Percentiles rank a stretch among this genome's conserved stretches.
phyloP scores from a whole-genome alignment of 257 asterid genomes.

The Thymus quinquecostatus region DNA sequence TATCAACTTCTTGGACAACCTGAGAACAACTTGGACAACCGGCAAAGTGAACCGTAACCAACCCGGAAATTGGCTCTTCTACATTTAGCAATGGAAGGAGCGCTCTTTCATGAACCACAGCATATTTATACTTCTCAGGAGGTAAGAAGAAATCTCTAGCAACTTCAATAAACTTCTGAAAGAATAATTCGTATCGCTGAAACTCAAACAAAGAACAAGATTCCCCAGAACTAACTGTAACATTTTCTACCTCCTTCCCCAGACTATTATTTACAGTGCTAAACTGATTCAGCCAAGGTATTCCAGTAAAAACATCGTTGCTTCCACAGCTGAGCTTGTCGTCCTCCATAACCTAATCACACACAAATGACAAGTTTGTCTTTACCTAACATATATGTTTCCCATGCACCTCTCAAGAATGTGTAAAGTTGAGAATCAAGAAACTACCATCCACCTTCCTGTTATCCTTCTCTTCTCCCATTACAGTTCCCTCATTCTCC shows the following conservation, averaged over 20 bases:
- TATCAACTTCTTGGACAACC: slow-evolving; percentile 64
- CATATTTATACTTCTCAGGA: slow-evolving; percentile 75
- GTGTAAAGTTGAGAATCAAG: slow-evolving; percentile 42
- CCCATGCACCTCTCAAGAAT: slow-evolving; percentile 28
- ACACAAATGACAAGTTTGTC: slow-evolving; percentile 20
- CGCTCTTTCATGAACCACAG: slow-evolving; percentile 65
- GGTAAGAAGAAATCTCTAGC: slow-evolving; percentile 79
- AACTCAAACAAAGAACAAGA: slow-evolving; percentile 63
- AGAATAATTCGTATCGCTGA: slow-evolving; percentile 59
- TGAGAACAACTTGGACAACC: slow-evolving; percentile 77
- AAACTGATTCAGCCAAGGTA: slow-evolving; percentile 54
- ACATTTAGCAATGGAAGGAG: slow-evolving; percentile 61
- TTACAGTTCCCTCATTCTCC: slow-evolving; percentile 60
- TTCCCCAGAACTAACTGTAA: slow-evolving; percentile 44
- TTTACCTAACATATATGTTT: slow-evolving; percentile 33
- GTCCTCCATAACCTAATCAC: slow-evolving; percentile 52
- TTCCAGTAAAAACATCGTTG: slow-evolving; percentile 43
- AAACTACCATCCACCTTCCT: slow-evolving; percentile 82
- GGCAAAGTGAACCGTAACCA: slow-evolving; percentile 55
- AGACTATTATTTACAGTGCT: slow-evolving; percentile 49
- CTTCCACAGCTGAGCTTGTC: slow-evolving; percentile 55
- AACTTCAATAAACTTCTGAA: slow-evolving; percentile 58
- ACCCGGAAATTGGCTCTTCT: slow-evolving; percentile 69
- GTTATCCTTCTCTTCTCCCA: slow-evolving; percentile 50
- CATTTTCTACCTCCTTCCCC: slow-evolving; percentile 47